Evolutionary conservation across 192 early-diverging fungal species (phyloP).

Genomic region (Umbelopsis isabellina): DNA sequence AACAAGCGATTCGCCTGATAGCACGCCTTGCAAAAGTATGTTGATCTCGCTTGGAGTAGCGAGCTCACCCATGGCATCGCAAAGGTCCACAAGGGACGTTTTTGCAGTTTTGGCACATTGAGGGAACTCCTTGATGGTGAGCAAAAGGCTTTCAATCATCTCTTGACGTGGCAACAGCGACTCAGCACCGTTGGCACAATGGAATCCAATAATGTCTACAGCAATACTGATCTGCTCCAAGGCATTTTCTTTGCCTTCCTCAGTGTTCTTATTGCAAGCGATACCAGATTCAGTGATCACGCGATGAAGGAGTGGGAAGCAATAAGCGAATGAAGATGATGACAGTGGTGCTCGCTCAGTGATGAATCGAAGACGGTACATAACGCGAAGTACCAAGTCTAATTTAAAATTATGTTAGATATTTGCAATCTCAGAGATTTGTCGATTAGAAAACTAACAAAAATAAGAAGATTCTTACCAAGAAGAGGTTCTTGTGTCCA

Average conservation of each 20-base stretch:
- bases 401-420: slow-evolving; percentile 31
- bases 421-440: slow-evolving; percentile 36
- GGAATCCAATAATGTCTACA: slow-evolving; percentile 66
- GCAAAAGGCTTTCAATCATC: slow-evolving; percentile 64
- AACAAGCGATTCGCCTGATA: slow-evolving; percentile 68
- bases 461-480: slow-evolving; percentile 11
- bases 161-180: slow-evolving; percentile 63
- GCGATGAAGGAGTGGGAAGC: slow-evolving; percentile 69
- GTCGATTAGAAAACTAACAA: slow-evolving; percentile 33
- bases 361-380: slow-evolving; percentile 68
- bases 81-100: slow-evolving; percentile 47
- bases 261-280: slow-evolving; percentile 46
- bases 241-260: slow-evolving; percentile 47
- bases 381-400: slow-evolving; percentile 60
- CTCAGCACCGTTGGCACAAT: slow-evolving; percentile 54
- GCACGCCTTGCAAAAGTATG: slow-evolving; percentile 63
- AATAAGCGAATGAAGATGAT: slow-evolving; percentile 65
- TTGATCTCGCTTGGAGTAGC: slow-evolving; percentile 53
- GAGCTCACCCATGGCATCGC: slow-evolving; percentile 52
- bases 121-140: slow-evolving; percentile 65
- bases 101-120: slow-evolving; percentile 60
- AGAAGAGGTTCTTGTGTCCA: slow-evolving; percentile 54
- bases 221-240: slow-evolving; percentile 71
- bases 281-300: slow-evolving; percentile 66
- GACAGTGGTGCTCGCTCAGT: slow-evolving; percentile 59